phyloP scores from a whole-genome alignment of 768 basidiomycete genomes.

The Hydnomerulius pinastri region DNA sequence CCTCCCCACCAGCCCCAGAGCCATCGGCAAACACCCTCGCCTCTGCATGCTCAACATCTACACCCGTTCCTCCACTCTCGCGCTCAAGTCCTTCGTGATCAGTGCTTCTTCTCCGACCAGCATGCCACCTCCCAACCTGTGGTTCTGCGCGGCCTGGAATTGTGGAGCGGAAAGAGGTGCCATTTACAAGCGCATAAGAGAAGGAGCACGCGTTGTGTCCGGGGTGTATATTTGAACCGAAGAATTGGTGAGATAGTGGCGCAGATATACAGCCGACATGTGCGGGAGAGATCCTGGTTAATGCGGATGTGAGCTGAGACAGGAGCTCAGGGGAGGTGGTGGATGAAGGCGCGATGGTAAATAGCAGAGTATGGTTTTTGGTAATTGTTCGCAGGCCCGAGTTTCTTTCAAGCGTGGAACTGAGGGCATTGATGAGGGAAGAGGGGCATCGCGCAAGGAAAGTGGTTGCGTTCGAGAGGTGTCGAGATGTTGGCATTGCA shows the following conservation, averaged over 20 bases:
- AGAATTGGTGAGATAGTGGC: constrained; percentile 36
- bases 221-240: constrained; percentile 6
- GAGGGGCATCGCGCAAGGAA: constrained; percentile 18
- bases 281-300: constrained; percentile 41
- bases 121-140: constrained; percentile 76
- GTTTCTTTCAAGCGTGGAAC: constrained; percentile 4
- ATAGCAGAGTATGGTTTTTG: constrained; percentile 17
- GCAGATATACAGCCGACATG: constrained; percentile 67
- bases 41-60: background rate
- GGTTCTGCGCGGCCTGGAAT: constrained; percentile 58
- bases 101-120: constrained; percentile 39
- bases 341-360: constrained; percentile 28
- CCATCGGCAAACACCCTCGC: constrained; percentile 4
- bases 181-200: constrained; percentile 48
- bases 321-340: constrained; percentile 28
- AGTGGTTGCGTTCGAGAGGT: constrained; percentile 18
- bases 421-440: constrained; percentile 14
- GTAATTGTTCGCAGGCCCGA: background rate
- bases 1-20: constrained; percentile 4
- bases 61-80: background rate
- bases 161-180: constrained; percentile 59
- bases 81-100: background rate
- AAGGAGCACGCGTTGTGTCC: constrained; percentile 54
- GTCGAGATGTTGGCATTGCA: no score
- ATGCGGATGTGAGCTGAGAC: constrained; percentile 38